phyloP scores from a whole-genome alignment of 2,329 filamentous ascomycete species.

The Arthroderma sp. region DNA sequence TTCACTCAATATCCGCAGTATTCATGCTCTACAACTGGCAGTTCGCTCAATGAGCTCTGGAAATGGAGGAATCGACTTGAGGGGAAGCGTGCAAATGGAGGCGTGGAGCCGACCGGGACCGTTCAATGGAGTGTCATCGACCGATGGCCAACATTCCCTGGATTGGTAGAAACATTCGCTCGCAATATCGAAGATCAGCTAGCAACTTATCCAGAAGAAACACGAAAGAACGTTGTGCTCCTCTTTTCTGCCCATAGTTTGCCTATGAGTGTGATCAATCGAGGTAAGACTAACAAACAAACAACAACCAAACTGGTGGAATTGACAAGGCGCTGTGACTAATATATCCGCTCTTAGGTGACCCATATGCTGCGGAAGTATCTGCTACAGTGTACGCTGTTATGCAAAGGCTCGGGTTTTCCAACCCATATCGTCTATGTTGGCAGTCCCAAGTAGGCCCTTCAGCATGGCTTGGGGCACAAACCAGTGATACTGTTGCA shows the following conservation, averaged over 20 bases:
- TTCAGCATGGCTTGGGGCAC: slow-evolving; percentile 85
- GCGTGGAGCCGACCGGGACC: slow-evolving; percentile 46
- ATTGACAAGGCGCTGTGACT: slow-evolving; percentile 2
- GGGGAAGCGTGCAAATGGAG: slow-evolving; percentile 50
- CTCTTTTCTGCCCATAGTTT: slow-evolving; percentile 92
- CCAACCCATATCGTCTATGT: slow-evolving; percentile 82
- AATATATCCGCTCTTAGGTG: slow-evolving; percentile 39
- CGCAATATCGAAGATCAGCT: slow-evolving; percentile 81
- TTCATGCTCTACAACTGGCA: slow-evolving; percentile 93
- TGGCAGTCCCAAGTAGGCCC: slow-evolving; percentile 99
- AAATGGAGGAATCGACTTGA: slow-evolving; percentile 83
- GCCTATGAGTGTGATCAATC: slow-evolving; percentile 94
- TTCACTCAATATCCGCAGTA: slow-evolving; percentile 99
- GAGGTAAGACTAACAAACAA: slow-evolving; percentile 39
- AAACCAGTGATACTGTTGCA: slow-evolving; percentile 78
- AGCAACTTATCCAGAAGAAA: slow-evolving; percentile 67
- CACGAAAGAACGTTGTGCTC: slow-evolving; percentile 66
- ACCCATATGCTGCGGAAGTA: slow-evolving; percentile 90
- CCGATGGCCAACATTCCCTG: slow-evolving; percentile 85
- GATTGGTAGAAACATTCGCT: slow-evolving; percentile 82
- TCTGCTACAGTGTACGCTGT: slow-evolving; percentile 92
- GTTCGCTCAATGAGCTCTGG: slow-evolving; percentile 93
- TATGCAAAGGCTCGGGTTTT: slow-evolving; percentile 80
- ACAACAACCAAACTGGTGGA: slow-evolving; percentile 9
- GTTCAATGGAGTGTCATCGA: slow-evolving; percentile 98